Evolutionary conservation across 192 early-diverging fungal genomes (phyloP).

Genomic region (Lobulomyces angularis): DNA sequence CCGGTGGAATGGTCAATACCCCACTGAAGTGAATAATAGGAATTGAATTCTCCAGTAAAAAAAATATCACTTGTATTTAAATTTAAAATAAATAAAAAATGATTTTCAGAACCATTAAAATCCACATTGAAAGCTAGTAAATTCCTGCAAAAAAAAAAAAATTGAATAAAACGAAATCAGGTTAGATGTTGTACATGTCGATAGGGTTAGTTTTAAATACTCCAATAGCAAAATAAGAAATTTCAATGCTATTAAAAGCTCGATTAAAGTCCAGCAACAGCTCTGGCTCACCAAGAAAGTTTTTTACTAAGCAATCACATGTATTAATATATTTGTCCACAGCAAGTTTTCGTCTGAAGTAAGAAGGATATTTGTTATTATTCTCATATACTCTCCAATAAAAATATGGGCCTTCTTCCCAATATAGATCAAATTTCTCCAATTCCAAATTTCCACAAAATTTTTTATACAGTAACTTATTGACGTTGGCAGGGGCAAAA

Average conservation of each 20-base stretch:
- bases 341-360: not conserved
- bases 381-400: constrained; percentile 9
- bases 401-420: constrained; percentile 13
- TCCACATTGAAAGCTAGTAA: no score
- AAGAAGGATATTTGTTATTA: not conserved
- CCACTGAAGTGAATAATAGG: constrained; percentile 30
- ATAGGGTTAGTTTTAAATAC: constrained; percentile 25
- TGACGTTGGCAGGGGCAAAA: no score
- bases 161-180: constrained; percentile 25
- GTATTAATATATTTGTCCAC: not conserved
- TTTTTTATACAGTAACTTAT: no score
- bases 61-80: not conserved
- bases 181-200: constrained; percentile 3
- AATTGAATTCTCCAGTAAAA: not conserved
- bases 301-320: not conserved
- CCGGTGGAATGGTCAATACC: not conserved
- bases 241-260: not conserved
- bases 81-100: constrained; percentile 11
- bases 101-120: constrained; percentile 20
- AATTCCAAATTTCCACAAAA: no score
- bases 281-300: not conserved
- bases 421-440: no score
- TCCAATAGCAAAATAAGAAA: constrained; percentile 14
- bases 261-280: constrained; percentile 11
- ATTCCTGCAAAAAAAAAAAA: no score